Evolutionary conservation across 2,329 filamentous ascomycete species (phyloP).

Genomic region (Claviceps spartinae): DNA sequence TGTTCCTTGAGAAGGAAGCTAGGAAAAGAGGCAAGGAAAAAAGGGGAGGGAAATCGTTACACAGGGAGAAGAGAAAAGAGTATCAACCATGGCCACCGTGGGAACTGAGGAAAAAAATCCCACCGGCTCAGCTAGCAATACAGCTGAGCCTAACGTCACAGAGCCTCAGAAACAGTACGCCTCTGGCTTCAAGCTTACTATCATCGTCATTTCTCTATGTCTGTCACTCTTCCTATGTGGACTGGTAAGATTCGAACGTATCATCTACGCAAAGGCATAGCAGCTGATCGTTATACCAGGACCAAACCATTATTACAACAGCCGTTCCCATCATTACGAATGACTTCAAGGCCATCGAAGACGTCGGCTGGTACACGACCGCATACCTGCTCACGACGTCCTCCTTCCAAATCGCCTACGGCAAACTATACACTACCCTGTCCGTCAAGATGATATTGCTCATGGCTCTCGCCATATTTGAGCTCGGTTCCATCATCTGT

Average conservation of each 20-base stretch:
- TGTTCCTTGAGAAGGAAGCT: too few species aligned
- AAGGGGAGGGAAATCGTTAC: too few species aligned
- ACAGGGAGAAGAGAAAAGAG: background rate
- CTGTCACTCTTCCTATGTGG: background rate
- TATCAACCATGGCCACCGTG: background rate
- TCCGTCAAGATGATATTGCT: conserved; percentile 22
- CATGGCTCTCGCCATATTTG: conserved; percentile 33
- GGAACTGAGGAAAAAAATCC: background rate
- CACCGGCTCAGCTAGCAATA: background rate
- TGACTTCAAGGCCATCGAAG: background rate
- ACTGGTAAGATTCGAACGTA: background rate
- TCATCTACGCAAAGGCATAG: background rate
- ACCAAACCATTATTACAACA: background rate
- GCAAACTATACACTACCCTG: background rate
- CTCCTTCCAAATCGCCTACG: background rate
- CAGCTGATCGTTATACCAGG: background rate
- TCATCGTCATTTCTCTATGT: background rate
- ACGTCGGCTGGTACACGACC: background rate
- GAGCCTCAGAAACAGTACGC: background rate
- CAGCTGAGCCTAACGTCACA: background rate
- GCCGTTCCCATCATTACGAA: background rate
- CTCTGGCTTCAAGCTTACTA: background rate
- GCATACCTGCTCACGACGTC: background rate
- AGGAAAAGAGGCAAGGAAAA: too few species aligned
- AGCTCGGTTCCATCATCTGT: conserved; percentile 40